These are phyloP conservation scores for Pseudofabraea citricarpa DNA, from an alignment of 2,329 filamentous ascomycete species.

Conservation along the genomic window DNA sequence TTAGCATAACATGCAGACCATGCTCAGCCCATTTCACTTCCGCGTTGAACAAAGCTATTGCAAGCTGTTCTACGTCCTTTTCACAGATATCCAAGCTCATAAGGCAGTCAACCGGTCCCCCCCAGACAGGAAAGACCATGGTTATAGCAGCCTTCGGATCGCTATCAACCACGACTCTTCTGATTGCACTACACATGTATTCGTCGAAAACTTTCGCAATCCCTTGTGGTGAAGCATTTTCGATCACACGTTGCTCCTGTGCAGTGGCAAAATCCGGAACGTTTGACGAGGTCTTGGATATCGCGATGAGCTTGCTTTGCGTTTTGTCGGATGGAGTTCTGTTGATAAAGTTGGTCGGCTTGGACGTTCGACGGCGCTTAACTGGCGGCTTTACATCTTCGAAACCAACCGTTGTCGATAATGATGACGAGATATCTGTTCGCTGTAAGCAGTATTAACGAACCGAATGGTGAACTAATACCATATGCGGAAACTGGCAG, in stretches of 20 bases:
- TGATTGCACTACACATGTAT: not conserved
- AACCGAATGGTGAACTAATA: too few species aligned
- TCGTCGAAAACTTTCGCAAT: not conserved
- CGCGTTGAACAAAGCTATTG: conserved; percentile 7
- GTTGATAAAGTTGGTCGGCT: too few species aligned
- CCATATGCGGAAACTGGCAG: too few species aligned
- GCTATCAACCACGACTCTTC: not conserved
- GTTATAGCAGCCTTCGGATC: conserved; percentile 2
- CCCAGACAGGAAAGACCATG: conserved; percentile 6
- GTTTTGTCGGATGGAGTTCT: too few species aligned
- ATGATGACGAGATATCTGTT: too few species aligned
- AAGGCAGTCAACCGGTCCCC: conserved; percentile 9
- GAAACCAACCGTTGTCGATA: too few species aligned
- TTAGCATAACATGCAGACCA: conserved; percentile 3
- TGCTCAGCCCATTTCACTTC: conserved; percentile 3
- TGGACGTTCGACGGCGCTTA: too few species aligned
- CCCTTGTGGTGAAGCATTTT: not conserved
- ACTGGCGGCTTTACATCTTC: too few species aligned
- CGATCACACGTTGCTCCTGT: not conserved
- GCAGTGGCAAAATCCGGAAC: too few species aligned
- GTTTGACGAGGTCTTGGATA: too few species aligned
- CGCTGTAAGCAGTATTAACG: too few species aligned
- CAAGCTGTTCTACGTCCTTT: conserved; percentile 5
- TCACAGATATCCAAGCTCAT: conserved; percentile 7
- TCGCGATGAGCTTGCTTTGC: too few species aligned